These are phyloP conservation scores for Zoysia pacifica DNA, from an alignment of 176 grass and related monocot species.

Conservation along the genomic window DNA sequence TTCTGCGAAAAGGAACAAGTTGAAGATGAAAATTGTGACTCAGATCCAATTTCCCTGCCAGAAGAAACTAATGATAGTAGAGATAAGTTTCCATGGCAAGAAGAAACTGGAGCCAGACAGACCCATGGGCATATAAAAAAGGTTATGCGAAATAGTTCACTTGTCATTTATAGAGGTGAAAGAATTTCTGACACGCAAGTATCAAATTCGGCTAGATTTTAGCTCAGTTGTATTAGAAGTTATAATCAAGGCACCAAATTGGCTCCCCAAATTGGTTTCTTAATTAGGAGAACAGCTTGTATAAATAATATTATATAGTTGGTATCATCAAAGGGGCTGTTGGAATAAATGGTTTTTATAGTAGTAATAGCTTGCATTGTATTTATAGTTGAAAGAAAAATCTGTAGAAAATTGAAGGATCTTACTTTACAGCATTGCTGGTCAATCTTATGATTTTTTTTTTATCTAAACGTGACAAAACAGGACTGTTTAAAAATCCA, in stretches of 20 bases:
- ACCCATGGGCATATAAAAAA: background rate
- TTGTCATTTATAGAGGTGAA: background rate
- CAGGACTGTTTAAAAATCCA: too few species aligned
- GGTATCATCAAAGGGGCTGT: too few species aligned
- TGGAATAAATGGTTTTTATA: too few species aligned
- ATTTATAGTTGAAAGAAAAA: too few species aligned
- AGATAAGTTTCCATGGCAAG: background rate
- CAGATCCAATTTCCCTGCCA: background rate
- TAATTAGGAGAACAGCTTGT: background rate
- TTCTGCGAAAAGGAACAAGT: slow-evolving; percentile 12
- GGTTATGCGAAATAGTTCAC: background rate
- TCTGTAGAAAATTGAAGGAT: too few species aligned
- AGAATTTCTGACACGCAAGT: background rate
- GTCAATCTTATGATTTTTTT: too few species aligned
- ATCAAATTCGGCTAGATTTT: background rate
- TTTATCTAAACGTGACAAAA: too few species aligned
- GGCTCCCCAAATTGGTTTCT: too few species aligned
- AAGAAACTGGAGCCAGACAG: background rate
- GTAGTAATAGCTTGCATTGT: too few species aligned
- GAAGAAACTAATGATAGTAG: background rate
- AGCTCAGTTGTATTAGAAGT: background rate
- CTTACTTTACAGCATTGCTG: too few species aligned
- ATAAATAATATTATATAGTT: too few species aligned
- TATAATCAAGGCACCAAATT: background rate
- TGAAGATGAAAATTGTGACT: background rate